Evolutionary conservation across 169 alveolate genomes (phyloP), one percentile per base, ranked within the genome.

Genomic region (Fabrea salina): DNA sequence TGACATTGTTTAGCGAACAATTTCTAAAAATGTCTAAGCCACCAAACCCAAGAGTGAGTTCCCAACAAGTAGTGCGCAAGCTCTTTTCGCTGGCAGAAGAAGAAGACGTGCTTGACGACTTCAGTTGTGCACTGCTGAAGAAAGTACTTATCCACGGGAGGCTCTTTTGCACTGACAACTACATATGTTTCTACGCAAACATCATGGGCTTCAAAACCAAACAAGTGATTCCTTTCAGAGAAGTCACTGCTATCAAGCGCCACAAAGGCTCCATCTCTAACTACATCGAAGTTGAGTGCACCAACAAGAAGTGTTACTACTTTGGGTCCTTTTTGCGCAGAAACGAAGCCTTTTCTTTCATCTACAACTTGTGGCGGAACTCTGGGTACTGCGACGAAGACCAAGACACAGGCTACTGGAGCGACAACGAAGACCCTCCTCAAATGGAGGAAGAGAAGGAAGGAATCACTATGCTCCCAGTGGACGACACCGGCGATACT

Each of bases 151-250:
- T 74, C 39, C 81, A 74, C 22, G 81, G 81, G 27, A 50, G 81
- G 30, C 71, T 74, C 22, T 74, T 74, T 40, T 51, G 68, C 54
- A 74, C 81, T 51, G 81, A 74, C 54, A 74, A 74, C 54, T 74
- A 22, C 49, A 68, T 74, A 8, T 74, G 81, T 25, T 74, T 74
- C 54, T 74, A 74, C 39, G 71, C 72, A 5, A 54, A 43, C 11
- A 74, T 74, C 33, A 35, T 74, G 11, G 80, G 81, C 30, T 51
- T 53, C 22, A 54, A 53, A 32, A 74, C 81, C 2, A 74, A 74
- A 40, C 71, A 74, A 40, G 56, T 74, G 0, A 74, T 74, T 27
- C 70, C 81, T 1, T 51, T 74, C 30, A 51, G 30, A n/a, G 81
- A 74, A 22, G 56, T 74, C 33, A 54, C 32, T 16, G 22, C 25